A percentile compares a stretch with the other conserved stretches of the same genome.
Evolutionary conservation across 2,329 filamentous ascomycete species (phyloP).

Genomic region (Helotiales sp.): DNA sequence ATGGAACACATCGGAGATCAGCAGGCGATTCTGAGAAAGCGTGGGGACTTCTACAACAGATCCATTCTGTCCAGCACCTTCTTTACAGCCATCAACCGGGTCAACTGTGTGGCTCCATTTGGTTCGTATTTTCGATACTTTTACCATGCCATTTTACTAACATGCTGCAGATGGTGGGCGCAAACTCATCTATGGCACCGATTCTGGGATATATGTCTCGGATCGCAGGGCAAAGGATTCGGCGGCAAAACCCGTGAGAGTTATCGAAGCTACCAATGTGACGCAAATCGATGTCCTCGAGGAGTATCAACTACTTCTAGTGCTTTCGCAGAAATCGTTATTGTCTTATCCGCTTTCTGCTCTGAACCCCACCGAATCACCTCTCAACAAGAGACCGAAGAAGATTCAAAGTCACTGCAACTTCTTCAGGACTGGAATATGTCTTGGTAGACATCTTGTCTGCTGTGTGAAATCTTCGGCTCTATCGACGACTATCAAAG

Average conservation of each 20-base stretch:
- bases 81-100: conserved; percentile 72
- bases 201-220: conserved; percentile 89
- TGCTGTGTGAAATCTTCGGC: conserved; percentile 96
- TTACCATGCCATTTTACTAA: conserved; percentile 34
- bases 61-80: conserved; percentile 63
- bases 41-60: conserved; percentile 89
- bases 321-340: conserved; percentile 91
- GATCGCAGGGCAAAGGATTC: conserved; percentile 88
- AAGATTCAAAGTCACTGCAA: conserved; percentile 98
- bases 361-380: conserved; percentile 81
- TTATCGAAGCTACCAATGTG: conserved; percentile 84
- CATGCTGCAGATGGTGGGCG: conserved; percentile 77
- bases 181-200: conserved; percentile 93
- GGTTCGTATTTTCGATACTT: conserved; percentile 57
- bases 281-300: conserved; percentile 96
- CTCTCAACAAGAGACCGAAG: conserved; percentile 82
- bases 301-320: conserved; percentile 89
- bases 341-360: conserved; percentile 88
- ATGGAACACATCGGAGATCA: conserved; percentile 93
- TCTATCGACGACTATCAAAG: conserved; percentile 94
- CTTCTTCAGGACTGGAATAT: conserved; percentile 98
- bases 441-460: conserved; percentile 89
- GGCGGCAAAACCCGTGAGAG: conserved; percentile 73
- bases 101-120: conserved; percentile 93
- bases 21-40: conserved; percentile 83